phyloP scores from a whole-genome alignment of 176 grass and related monocot genomes.

The Oryza meyeriana region DNA sequence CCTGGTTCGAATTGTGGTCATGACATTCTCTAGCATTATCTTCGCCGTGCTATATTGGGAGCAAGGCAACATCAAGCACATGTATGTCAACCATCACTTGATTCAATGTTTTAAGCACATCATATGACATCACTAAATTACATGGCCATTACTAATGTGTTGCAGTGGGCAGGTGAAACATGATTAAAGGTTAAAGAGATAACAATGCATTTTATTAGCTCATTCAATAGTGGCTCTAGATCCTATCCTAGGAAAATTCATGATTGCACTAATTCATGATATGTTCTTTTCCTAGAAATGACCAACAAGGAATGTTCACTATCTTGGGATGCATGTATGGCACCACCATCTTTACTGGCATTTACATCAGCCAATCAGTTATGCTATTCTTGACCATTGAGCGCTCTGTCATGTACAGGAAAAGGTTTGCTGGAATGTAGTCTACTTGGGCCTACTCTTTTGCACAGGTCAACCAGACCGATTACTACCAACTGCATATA shows the following conservation, averaged over 20 bases:
- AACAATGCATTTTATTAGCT: too few species aligned
- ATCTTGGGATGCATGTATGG: slow-evolving; percentile 47
- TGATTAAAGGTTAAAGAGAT: too few species aligned
- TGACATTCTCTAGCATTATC: slow-evolving; percentile 9
- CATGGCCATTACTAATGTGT: not conserved
- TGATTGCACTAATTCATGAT: not conserved
- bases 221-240: too few species aligned
- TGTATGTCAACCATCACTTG: not conserved
- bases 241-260: not conserved
- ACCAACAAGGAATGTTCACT: slow-evolving; percentile 49
- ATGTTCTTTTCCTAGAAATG: not conserved
- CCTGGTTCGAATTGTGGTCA: slow-evolving; percentile 37
- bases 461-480: slow-evolving; percentile 41
- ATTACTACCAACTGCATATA: not conserved
- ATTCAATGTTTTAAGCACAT: not conserved
- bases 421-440: slow-evolving; percentile 68
- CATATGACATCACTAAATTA: not conserved
- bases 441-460: slow-evolving; percentile 59
- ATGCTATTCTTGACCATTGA: slow-evolving; percentile 47
- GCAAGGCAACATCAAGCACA: not conserved
- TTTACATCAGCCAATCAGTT: slow-evolving; percentile 43
- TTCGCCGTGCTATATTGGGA: slow-evolving; percentile 40
- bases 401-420: slow-evolving; percentile 42
- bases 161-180: too few species aligned
- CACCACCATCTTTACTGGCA: slow-evolving; percentile 31